These are phyloP conservation scores for Ormosia emarginata DNA, from an alignment of 306 rosid genomes.

Conservation along the genomic window DNA sequence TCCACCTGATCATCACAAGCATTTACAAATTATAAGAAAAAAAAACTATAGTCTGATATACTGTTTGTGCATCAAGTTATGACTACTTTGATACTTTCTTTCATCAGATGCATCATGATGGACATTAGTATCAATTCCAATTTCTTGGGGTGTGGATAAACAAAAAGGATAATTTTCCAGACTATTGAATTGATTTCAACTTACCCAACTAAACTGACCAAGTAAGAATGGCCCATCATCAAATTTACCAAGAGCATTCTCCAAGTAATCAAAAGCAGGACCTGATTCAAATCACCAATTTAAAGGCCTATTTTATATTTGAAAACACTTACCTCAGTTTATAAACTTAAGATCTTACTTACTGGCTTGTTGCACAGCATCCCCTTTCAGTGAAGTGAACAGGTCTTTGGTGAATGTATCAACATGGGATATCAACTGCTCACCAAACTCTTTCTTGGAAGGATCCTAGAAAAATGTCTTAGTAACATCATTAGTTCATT, in stretches of 20 bases:
- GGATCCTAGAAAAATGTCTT: slow-evolving; percentile 44
- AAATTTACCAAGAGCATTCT: slow-evolving; percentile 65
- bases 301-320: not conserved
- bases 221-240: slow-evolving; percentile 77
- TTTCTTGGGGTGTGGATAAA: not conserved
- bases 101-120: not conserved
- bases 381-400: slow-evolving; percentile 37
- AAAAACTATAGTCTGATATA: not conserved
- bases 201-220: slow-evolving; percentile 71
- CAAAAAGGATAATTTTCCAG: not conserved
- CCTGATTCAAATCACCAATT: slow-evolving; percentile 31
- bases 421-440: slow-evolving; percentile 51
- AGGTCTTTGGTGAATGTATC: slow-evolving; percentile 39
- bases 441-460: slow-evolving; percentile 56
- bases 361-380: slow-evolving; percentile 41
- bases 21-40: slow-evolving; percentile 9
- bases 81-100: not conserved
- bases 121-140: not conserved
- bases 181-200: slow-evolving; percentile 12
- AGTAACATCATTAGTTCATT: not conserved
- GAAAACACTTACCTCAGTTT: not conserved
- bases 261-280: slow-evolving; percentile 68
- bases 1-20: slow-evolving; percentile 58
- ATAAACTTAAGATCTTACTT: slow-evolving; percentile 22
- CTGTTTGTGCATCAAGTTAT: not conserved